Evolutionary conservation across 2,329 filamentous ascomycete genomes (phyloP).

Genomic region (Fusarium torulosum): DNA sequence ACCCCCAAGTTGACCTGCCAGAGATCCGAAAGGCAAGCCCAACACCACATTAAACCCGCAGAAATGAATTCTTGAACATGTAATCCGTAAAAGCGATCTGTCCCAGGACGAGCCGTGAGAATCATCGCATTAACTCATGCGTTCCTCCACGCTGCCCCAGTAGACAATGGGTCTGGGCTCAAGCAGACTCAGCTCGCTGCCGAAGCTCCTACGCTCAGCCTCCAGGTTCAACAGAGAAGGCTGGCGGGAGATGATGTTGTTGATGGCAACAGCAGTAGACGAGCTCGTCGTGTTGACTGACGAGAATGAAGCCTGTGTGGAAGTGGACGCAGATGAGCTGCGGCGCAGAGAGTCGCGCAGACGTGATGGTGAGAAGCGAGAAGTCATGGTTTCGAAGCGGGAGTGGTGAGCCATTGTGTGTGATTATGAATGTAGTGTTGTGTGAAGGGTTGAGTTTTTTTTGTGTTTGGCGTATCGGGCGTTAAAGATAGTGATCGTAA

Average conservation of each 20-base stretch:
- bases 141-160: constrained; percentile 73
- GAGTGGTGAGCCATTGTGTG: constrained; percentile 48
- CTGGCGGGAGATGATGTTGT: constrained; percentile 69
- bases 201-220: constrained; percentile 67
- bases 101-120: constrained; percentile 10
- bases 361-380: constrained; percentile 63
- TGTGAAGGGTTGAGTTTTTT: background rate
- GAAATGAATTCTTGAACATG: constrained; percentile 5
- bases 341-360: constrained; percentile 67
- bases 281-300: constrained; percentile 60
- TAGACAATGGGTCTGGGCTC: constrained; percentile 73
- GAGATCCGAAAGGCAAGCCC: constrained; percentile 21
- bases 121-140: constrained; percentile 58
- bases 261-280: constrained; percentile 66
- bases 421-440: background rate
- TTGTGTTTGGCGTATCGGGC: constrained; percentile 3
- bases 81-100: constrained; percentile 11
- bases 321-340: constrained; percentile 59
- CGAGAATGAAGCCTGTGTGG: constrained; percentile 53
- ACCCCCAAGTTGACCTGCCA: constrained; percentile 11
- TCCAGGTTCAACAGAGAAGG: constrained; percentile 69
- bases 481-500: constrained; percentile 13
- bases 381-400: constrained; percentile 63
- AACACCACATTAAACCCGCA: constrained; percentile 28
- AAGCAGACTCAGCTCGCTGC: constrained; percentile 66